Percentiles rank a stretch among this genome's conserved stretches.
phyloP scores from a whole-genome alignment of 1,284 basidiomycete species.

The Ustilago sp. region DNA sequence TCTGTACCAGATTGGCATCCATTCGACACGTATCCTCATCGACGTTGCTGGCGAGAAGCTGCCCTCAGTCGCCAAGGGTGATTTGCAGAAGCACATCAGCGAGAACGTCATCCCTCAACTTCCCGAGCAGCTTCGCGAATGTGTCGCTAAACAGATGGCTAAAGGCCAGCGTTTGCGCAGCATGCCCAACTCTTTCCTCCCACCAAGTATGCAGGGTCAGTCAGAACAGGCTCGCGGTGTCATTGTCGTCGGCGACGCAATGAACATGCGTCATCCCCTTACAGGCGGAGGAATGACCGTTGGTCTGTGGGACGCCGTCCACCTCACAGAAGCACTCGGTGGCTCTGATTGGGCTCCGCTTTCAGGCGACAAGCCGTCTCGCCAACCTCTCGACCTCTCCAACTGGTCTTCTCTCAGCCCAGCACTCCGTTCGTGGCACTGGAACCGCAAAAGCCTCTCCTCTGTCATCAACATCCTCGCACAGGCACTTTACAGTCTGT shows the following conservation, averaged over 20 bases:
- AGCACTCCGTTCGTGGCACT: conserved; percentile 65
- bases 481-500: conserved; percentile 67
- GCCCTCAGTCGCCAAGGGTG: conserved; percentile 78
- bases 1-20: conserved; percentile 82
- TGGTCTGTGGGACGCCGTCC: conserved; percentile 67
- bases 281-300: conserved; percentile 78
- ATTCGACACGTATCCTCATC: conserved; percentile 88
- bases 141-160: conserved; percentile 55
- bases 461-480: conserved; percentile 69
- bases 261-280: conserved; percentile 99
- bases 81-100: conserved; percentile 64
- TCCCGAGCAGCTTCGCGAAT: conserved; percentile 58
- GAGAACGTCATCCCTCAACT: conserved; percentile 62
- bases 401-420: conserved; percentile 56
- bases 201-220: conserved; percentile 83
- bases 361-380: conserved; percentile 10
- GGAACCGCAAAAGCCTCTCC: conserved; percentile 63
- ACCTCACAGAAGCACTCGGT: conserved; percentile 64
- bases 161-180: conserved; percentile 72
- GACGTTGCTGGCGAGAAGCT: conserved; percentile 85
- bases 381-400: conserved; percentile 43
- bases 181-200: conserved; percentile 97
- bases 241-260: conserved; percentile 91
- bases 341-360: conserved; percentile 57
- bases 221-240: conserved; percentile 75